phyloP scores from a whole-genome alignment of 2,329 filamentous ascomycete genomes.

The Paraphaeosphaeria minitans region DNA sequence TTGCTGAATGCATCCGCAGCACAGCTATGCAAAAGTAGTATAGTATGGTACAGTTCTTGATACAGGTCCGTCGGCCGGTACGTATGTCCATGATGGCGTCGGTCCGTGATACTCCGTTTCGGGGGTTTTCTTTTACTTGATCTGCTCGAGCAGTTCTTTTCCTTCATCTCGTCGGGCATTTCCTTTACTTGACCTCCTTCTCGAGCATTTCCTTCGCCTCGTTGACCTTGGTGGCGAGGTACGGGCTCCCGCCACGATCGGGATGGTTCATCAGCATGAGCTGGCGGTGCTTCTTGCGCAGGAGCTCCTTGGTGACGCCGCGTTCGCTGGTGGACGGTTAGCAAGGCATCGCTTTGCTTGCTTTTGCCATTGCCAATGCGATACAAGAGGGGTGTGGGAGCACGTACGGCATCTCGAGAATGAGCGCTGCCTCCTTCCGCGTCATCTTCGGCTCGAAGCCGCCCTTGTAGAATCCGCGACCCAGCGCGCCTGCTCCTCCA shows the following conservation, averaged over 20 bases:
- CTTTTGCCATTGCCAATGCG: background rate
- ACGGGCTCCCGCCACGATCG: slow-evolving; percentile 94
- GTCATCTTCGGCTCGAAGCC: slow-evolving; percentile 98
- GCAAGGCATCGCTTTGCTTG: background rate
- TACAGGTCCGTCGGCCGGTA: background rate
- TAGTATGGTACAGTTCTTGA: slow-evolving; percentile 12
- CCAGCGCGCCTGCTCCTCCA: slow-evolving; percentile 70
- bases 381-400: background rate
- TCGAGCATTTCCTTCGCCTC: slow-evolving; percentile 97
- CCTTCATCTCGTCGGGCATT: background rate
- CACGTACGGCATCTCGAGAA: slow-evolving; percentile 83
- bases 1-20: slow-evolving; percentile 11
- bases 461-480: slow-evolving; percentile 95
- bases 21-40: slow-evolving; percentile 8
- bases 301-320: slow-evolving; percentile 84
- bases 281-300: slow-evolving; percentile 92
- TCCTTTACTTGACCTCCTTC: slow-evolving; percentile 58
- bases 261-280: slow-evolving; percentile 98
- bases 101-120: too few species aligned
- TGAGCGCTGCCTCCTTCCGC: slow-evolving; percentile 85
- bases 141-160: too few species aligned
- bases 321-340: slow-evolving; percentile 68
- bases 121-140: too few species aligned
- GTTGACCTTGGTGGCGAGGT: slow-evolving; percentile 96
- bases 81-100: background rate